Base-by-base conservation (phyloP, 805 yeast species). In the Myxozyma sirexii region DNA sequence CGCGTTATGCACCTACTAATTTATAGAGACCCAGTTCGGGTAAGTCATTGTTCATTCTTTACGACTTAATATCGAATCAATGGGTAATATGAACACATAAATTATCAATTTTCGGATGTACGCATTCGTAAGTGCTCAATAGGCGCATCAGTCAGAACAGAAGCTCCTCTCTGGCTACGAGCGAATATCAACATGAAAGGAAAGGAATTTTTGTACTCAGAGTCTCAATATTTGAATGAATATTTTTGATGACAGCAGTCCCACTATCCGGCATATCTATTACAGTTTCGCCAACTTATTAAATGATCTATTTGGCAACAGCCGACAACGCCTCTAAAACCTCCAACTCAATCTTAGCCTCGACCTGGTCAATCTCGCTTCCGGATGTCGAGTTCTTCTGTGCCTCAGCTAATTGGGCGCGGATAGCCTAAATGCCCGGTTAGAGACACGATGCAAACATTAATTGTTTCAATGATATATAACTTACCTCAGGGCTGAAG, bases 341-440 rank as follows among this genome's bases (percentile, higher is more conserved):
- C 80, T 94, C 97, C 74, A 93, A 82, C 82, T 93, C 94, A 74
- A 94, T 90, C 76, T 86, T 85, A 72, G 98, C 98, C 80, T 89
- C 96, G 67, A 97, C 96, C 70, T 96, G 94, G 67, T 84, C 88
- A 60, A 82, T 83, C 79, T 89, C 97, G 64, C 76, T 59, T 70
- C 89, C 97, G 51, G 93, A 77, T 62, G 86, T 71, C 45, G 86
- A 84, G 77, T 91, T 89, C 85, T 90, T 91, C 79, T 89, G 96
- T 63, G 99, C 98, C 76, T 93, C 97, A 62, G 93, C 84, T 72
- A 91, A 82, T 75, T 89, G 85, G 61, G 84, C 71, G 81, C 85
- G 89, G 76, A 92, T 86, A 70, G 88, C 84, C 68, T 73, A 29
- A 21, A 35, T n/a, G n/a, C 2, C 23, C 31, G 33, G 41, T 33